Percentiles rank a stretch among this genome's conserved stretches.
phyloP scores from a whole-genome alignment of 352 stramenopile genomes.

The Phytophthora vignae region DNA sequence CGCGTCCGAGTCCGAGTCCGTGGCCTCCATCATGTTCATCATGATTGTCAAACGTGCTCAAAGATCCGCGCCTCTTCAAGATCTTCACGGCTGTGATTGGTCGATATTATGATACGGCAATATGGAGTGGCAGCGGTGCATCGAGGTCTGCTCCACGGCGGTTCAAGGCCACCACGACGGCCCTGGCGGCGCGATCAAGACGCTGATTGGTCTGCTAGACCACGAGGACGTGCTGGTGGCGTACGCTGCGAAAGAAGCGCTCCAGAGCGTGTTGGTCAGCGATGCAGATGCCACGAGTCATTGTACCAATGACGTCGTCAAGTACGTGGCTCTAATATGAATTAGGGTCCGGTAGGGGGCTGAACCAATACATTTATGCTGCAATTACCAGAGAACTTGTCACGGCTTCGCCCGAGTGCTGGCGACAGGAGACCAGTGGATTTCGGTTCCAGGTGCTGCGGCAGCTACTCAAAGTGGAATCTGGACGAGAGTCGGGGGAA shows the following conservation, averaged over 20 bases:
- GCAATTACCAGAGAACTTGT: slow-evolving; percentile 17
- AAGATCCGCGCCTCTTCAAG: slow-evolving; percentile 39
- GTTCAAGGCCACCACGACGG: slow-evolving; percentile 7
- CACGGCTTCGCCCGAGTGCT: not conserved
- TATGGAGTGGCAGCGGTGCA: slow-evolving; percentile 23
- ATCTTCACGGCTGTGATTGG: slow-evolving; percentile 29
- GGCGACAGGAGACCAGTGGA: slow-evolving; percentile 30
- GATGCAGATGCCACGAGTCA: not conserved
- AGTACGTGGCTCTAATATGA: slow-evolving; percentile 15
- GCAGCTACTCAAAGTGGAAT: slow-evolving; percentile 39
- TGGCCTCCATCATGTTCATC: slow-evolving; percentile 39
- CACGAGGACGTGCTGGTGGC: slow-evolving; percentile 49
- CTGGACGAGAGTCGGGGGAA: not conserved
- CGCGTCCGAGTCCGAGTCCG: slow-evolving; percentile 14
- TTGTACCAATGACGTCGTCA: slow-evolving; percentile 29
- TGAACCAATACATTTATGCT: slow-evolving; percentile 16
- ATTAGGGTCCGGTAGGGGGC: not conserved
- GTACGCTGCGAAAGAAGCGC: slow-evolving; percentile 51
- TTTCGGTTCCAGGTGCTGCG: slow-evolving; percentile 66
- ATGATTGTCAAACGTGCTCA: slow-evolving; percentile 11
- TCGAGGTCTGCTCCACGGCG: slow-evolving; percentile 13
- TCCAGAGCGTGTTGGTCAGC: slow-evolving; percentile 27
- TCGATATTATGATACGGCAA: slow-evolving; percentile 5
- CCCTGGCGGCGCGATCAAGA: slow-evolving; percentile 4
- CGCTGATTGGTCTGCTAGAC: slow-evolving; percentile 36